phyloP scores from a whole-genome alignment of 495 filamentous ascomycete species.

The Staphylotrichum longicolle region DNA sequence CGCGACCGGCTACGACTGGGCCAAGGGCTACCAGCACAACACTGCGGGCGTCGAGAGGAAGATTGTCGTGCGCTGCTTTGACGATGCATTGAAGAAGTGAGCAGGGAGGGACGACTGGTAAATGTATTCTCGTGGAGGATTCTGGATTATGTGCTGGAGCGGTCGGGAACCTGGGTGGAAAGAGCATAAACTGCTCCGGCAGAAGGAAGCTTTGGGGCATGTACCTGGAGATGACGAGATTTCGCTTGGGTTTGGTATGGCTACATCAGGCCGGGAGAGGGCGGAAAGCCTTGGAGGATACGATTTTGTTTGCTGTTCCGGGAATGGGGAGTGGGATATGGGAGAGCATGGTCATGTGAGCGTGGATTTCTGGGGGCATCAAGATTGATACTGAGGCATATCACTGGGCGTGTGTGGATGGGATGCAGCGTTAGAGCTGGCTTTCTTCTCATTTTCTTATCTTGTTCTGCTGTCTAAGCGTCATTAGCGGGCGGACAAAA shows the following conservation, averaged over 20 bases:
- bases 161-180: background rate
- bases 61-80: conserved; percentile 80
- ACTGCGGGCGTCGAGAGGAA: conserved; percentile 69
- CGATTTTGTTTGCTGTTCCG: background rate
- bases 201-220: background rate
- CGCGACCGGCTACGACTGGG: conserved; percentile 92
- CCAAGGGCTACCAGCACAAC: conserved; percentile 77
- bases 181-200: conserved; percentile 16
- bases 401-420: background rate
- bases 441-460: background rate
- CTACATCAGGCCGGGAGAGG: background rate
- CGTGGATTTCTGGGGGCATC: background rate
- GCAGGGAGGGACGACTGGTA: background rate
- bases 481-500: background rate
- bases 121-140: conserved; percentile 10
- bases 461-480: background rate
- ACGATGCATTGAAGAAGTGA: conserved; percentile 64
- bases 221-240: conserved; percentile 1
- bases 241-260: background rate
- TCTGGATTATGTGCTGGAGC: background rate
- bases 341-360: background rate
- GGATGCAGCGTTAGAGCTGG: background rate
- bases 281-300: background rate
- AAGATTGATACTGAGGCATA: background rate
- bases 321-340: background rate